phyloP scores from a whole-genome alignment of 2,329 filamentous ascomycete species.

The Epicoccum nigrum region DNA sequence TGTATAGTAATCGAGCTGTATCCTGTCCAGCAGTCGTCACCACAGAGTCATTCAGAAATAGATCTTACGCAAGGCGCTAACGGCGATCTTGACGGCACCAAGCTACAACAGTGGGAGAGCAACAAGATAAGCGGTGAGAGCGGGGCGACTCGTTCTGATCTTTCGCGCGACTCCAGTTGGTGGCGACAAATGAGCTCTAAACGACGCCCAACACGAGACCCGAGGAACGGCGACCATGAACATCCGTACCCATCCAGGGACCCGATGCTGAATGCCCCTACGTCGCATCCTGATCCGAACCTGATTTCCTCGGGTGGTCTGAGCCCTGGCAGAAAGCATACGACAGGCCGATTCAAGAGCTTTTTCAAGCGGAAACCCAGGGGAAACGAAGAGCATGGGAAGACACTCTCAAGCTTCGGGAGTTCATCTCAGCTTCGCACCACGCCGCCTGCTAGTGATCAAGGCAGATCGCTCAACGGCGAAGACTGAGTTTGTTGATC shows the following conservation, averaged over 20 bases:
- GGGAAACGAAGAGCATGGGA: constrained; percentile 37
- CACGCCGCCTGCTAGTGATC: constrained; percentile 44
- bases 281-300: constrained; percentile 21
- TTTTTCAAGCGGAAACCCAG: constrained; percentile 46
- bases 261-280: constrained; percentile 28
- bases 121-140: constrained; percentile 41
- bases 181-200: constrained; percentile 45
- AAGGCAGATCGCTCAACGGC: constrained; percentile 42
- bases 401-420: constrained; percentile 43
- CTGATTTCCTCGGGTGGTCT: constrained; percentile 22
- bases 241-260: constrained; percentile 33
- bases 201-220: constrained; percentile 33
- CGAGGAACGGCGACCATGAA: constrained; percentile 40
- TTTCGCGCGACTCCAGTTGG: constrained; percentile 42
- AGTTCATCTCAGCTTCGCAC: constrained; percentile 43
- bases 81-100: constrained; percentile 41
- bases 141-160: constrained; percentile 37
- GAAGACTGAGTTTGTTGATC: constrained; percentile 36
- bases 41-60: constrained; percentile 45
- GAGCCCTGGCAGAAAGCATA: constrained; percentile 37
- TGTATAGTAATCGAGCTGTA: constrained; percentile 38
- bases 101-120: constrained; percentile 40
- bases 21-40: constrained; percentile 35
- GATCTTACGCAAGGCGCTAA: constrained; percentile 41
- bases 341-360: constrained; percentile 43